A percentile compares a stretch with the other conserved stretches of the same genome.
Evolutionary conservation across 495 filamentous ascomycete genomes (phyloP).

Genomic region (Penicillium pulvis): DNA sequence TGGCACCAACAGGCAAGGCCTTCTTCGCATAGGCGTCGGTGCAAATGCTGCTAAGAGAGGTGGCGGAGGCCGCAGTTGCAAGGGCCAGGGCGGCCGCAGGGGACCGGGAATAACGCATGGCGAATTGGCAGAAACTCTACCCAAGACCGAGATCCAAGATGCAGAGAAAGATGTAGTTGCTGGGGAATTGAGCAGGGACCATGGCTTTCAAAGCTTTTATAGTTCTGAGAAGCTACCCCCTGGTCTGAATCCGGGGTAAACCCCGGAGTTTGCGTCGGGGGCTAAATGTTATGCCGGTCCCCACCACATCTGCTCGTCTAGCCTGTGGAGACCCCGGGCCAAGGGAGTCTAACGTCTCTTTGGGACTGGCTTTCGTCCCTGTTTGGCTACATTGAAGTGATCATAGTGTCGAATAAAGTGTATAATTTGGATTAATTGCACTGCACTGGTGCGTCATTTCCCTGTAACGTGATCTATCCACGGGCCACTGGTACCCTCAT

Average conservation of each 20-base stretch:
- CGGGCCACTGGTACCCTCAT: no score
- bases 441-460: background rate
- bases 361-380: background rate
- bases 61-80: slow-evolving; percentile 3
- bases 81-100: slow-evolving; percentile 7
- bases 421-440: background rate
- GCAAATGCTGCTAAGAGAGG: slow-evolving; percentile 30
- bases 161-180: background rate
- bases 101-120: slow-evolving; percentile 1
- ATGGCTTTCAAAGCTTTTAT: background rate
- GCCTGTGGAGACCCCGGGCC: slow-evolving; percentile 4
- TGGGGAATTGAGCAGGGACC: background rate
- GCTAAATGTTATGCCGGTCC: slow-evolving; percentile 9
- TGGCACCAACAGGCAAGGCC: slow-evolving; percentile 28
- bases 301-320: background rate
- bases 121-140: background rate
- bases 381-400: background rate
- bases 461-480: background rate
- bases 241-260: slow-evolving; percentile 5
- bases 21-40: slow-evolving; percentile 29
- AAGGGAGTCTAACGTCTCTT: background rate
- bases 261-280: slow-evolving; percentile 2
- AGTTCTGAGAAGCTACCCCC: background rate
- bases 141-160: background rate
- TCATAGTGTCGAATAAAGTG: background rate